Evolutionary conservation across 1,284 basidiomycete genomes (phyloP), one percentile per base, ranked within the genome.

Genomic region (Malassezia caprae): DNA sequence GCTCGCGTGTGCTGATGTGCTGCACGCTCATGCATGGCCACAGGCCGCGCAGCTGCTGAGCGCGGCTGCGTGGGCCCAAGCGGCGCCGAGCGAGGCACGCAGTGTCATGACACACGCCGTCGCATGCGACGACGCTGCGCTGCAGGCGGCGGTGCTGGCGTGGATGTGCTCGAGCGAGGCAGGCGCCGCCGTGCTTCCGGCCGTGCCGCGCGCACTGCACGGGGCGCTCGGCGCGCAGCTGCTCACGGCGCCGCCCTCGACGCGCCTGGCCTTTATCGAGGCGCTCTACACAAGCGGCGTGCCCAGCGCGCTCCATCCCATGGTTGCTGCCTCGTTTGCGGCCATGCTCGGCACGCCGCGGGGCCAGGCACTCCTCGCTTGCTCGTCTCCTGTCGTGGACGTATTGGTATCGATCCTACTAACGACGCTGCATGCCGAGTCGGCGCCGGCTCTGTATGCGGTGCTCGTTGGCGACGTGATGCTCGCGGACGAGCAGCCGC

Each of bases 401-500:
- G 21, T 3, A 12, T 5, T 44, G 17, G 37, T 51, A 7, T 27
- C 27, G 30, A n/a, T 35, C 27, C 23, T 51, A 10, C 4, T 19
- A 10, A n/a, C 39, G 13, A 11, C 39, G 8, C 28, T 48, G 8
- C 39, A 28, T 23, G 17, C 19, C n/a, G 23, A 43, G 34, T 30
- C 37, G 7, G 54, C 54, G 15, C 41, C 48, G 5, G 11, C n/a
- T 7, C 21, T 43, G 28, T 56, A 56, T 30, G 35, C 28, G 13
- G n/a, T 24, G 39, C 42, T 56, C 8, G 48, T 56, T 6, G 54
- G 48, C 24, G 19, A 46, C 13, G 41, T 56, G 4, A n/a, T 51
- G 28, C 43, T 56, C 10, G 21, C 48, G 2, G 54, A 56, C 12
- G 30, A 41, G 11, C 27, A 26, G 21, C 48, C 48, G 8, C 17